Conservation (phyloP, 1,284 basidiomycete species). For the Boletus sp. region DNA sequence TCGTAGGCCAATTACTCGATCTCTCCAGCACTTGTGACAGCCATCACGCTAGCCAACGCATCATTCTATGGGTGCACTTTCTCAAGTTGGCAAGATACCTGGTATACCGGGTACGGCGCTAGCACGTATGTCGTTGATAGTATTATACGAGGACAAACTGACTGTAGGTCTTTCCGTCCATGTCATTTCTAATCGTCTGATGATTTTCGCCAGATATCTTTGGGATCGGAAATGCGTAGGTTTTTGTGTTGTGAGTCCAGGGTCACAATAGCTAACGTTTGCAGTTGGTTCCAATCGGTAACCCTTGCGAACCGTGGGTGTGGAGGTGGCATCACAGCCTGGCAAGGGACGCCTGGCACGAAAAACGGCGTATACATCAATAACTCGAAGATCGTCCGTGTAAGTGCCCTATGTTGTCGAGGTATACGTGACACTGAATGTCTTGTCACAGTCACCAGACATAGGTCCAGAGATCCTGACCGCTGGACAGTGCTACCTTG, state of each 20-base stretch:
- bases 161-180: constrained; percentile 43
- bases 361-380: constrained; percentile 59
- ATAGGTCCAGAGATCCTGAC: constrained; percentile 49
- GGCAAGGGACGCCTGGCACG: constrained; percentile 44
- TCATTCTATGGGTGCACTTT: constrained; percentile 68
- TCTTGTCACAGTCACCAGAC: constrained; percentile 49
- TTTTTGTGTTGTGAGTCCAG: background rate
- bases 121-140: constrained; percentile 61
- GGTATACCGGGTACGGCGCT: constrained; percentile 58
- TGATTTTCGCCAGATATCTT: constrained; percentile 43
- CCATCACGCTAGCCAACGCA: constrained; percentile 59
- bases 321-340: constrained; percentile 59
- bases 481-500: constrained; percentile 47
- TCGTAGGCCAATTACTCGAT: constrained; percentile 53
- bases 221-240: constrained; percentile 37
- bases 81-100: constrained; percentile 62
- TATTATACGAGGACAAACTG: constrained; percentile 58
- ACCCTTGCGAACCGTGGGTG: constrained; percentile 59
- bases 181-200: constrained; percentile 11
- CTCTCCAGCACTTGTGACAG: constrained; percentile 56
- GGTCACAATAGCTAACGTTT: constrained; percentile 22
- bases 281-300: constrained; percentile 58
- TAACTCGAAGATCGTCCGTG: constrained; percentile 56
- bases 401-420: constrained; percentile 43
- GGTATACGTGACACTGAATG: constrained; percentile 38